Percentiles rank a stretch among this genome's conserved stretches.
Evolutionary conservation across 805 yeast species (phyloP).

Genomic region (Priceomyces carsonii): DNA sequence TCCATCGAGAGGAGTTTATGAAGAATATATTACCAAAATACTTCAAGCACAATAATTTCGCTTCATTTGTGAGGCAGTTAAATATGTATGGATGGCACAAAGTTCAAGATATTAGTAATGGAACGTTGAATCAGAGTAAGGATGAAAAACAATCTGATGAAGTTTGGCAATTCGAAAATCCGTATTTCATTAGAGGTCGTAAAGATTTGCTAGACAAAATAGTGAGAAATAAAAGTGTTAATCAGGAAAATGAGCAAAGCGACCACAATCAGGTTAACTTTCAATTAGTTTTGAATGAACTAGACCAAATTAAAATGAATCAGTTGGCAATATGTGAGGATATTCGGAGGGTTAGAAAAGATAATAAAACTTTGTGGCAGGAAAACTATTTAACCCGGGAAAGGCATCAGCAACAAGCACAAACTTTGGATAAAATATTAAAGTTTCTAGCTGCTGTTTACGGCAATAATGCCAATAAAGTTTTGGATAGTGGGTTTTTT

Average conservation of each 20-base stretch:
- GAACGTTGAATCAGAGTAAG: constrained; percentile 48
- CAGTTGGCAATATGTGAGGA: constrained; percentile 85
- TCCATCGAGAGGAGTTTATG: constrained; percentile 82
- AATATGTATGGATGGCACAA: constrained; percentile 99
- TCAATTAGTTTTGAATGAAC: constrained; percentile 60
- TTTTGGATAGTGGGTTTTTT: constrained; percentile 27
- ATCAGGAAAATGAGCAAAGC: constrained; percentile 20
- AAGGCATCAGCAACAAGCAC: constrained; percentile 80
- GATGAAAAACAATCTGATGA: constrained; percentile 63
- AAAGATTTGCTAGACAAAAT: constrained; percentile 87
- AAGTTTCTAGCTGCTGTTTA: constrained; percentile 84
- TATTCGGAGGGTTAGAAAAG: constrained; percentile 76
- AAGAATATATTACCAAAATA: constrained; percentile 82
- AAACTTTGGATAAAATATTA: constrained; percentile 82
- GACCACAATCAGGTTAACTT: constrained; percentile 42
- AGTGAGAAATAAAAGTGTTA: constrained; percentile 63
- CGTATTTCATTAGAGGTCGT: constrained; percentile 70
- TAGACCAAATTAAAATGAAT: constrained; percentile 73
- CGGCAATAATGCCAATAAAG: constrained; percentile 59
- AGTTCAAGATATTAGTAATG: constrained; percentile 87
- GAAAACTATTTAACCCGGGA: constrained; percentile 84
- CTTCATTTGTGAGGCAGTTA: constrained; percentile 91
- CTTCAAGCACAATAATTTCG: constrained; percentile 93
- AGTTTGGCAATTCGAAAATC: constrained; percentile 85
- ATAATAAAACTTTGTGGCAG: constrained; percentile 89